phyloP scores from a whole-genome alignment of 371 early-diverging fungal genomes.

The Haplosporangium sp. region DNA sequence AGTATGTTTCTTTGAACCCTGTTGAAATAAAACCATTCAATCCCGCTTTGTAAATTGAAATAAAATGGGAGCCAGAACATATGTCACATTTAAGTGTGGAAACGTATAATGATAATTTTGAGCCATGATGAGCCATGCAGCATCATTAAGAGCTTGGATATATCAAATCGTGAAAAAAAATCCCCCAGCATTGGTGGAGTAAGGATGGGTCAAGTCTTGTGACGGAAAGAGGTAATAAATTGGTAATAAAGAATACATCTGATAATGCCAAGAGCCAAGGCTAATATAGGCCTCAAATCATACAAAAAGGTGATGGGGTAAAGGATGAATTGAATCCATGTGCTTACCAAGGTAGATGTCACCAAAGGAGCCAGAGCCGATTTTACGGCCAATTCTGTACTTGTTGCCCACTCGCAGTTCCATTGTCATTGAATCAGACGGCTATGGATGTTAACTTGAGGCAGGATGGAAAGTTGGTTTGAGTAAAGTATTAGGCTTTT shows the following conservation, averaged over 20 bases:
- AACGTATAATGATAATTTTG: neutral
- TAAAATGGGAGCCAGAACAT: constrained; percentile 18
- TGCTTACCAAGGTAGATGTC: constrained; percentile 96
- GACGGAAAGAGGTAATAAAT: neutral
- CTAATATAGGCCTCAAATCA: too few relatives aligned
- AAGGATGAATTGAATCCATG: neutral
- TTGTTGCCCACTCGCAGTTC: constrained; percentile 81
- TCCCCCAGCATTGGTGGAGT: neutral
- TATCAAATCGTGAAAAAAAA: neutral
- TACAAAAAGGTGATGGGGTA: neutral
- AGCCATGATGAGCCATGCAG: constrained; percentile 17
- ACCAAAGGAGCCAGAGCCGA: constrained; percentile 99
- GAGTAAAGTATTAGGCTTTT: constrained; percentile 1
- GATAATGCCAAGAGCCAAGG: constrained; percentile 1
- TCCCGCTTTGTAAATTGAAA: constrained; percentile 12
- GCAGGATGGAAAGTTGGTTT: neutral
- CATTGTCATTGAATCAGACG: constrained; percentile 47
- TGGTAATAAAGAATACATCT: neutral
- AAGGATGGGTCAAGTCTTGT: neutral
- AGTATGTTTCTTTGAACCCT: neutral
- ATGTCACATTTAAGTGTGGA: neutral
- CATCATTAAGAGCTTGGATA: neutral
- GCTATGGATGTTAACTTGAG: neutral
- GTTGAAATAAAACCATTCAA: neutral
- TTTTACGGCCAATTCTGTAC: constrained; percentile 96